Evolutionary conservation across 2,329 filamentous ascomycete species (phyloP).

Genomic region (Orbilia javanica): DNA sequence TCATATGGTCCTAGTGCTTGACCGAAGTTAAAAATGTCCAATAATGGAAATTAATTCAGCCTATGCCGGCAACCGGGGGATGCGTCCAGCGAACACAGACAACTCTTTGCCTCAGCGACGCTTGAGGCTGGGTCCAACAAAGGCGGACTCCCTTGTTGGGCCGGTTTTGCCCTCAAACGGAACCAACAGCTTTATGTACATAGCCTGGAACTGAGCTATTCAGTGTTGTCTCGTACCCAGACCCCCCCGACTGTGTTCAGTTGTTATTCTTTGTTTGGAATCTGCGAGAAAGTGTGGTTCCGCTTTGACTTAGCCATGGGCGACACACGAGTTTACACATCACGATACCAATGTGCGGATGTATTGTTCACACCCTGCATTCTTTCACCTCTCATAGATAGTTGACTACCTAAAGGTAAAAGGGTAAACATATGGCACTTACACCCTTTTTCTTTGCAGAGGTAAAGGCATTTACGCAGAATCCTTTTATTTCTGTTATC

Average conservation of each 20-base stretch:
- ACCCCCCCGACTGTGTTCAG: no score
- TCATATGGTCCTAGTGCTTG: no score
- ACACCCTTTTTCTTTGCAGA: no score
- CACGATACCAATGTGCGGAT: not conserved
- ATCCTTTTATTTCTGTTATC: no score
- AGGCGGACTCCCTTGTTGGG: slow-evolving; percentile 4
- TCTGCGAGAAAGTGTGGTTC: not conserved
- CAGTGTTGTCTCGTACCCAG: no score
- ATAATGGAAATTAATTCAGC: not conserved
- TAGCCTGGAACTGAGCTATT: not conserved
- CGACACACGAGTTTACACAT: not conserved
- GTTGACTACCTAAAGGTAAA: no score
- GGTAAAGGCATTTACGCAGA: no score
- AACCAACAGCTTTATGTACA: not conserved
- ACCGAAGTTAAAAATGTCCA: no score
- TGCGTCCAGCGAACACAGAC: not conserved
- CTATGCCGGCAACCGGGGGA: not conserved
- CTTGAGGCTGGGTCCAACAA: slow-evolving; percentile 16
- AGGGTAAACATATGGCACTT: no score
- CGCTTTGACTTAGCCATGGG: not conserved
- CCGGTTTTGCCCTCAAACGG: slow-evolving; percentile 18
- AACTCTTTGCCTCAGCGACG: not conserved
- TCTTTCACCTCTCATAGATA: not conserved
- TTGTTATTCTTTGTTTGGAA: not conserved
- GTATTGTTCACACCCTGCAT: no score